Evolutionary conservation across 371 early-diverging fungal species (phyloP).

Genomic region (Apophysomyces sp.): DNA sequence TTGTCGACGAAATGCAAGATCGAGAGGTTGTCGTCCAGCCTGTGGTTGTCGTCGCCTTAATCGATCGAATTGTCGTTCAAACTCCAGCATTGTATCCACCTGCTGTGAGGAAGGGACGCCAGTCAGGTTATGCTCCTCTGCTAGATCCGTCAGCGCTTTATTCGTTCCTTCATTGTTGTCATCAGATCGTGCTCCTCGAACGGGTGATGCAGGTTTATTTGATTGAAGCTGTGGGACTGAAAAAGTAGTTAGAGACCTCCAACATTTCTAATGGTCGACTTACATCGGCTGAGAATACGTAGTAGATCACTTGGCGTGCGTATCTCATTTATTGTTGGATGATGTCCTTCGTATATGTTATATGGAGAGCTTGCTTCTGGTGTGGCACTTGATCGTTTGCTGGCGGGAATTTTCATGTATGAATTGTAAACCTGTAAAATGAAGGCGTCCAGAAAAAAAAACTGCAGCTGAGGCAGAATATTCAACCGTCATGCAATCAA

Average conservation of each 20-base stretch:
- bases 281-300: not conserved
- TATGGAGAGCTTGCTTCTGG: not conserved
- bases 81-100: not conserved
- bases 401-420: not conserved
- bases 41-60: not conserved
- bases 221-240: not conserved
- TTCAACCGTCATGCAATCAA: too few relatives aligned
- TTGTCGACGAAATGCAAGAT: not conserved
- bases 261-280: not conserved
- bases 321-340: not conserved
- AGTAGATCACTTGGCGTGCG: not conserved
- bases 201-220: not conserved
- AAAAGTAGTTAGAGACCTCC: not conserved
- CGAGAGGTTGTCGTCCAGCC: not conserved
- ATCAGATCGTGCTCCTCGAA: not conserved
- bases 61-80: not conserved
- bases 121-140: not conserved
- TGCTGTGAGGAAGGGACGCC: not conserved
- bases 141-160: too few relatives aligned
- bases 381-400: not conserved
- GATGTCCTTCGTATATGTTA: not conserved
- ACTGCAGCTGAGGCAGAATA: too few relatives aligned
- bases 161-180: not conserved
- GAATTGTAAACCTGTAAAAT: not conserved
- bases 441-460: too few relatives aligned